phyloP scores from a whole-genome alignment of 2,329 filamentous ascomycete genomes.

The Nectriaceae sp. region DNA sequence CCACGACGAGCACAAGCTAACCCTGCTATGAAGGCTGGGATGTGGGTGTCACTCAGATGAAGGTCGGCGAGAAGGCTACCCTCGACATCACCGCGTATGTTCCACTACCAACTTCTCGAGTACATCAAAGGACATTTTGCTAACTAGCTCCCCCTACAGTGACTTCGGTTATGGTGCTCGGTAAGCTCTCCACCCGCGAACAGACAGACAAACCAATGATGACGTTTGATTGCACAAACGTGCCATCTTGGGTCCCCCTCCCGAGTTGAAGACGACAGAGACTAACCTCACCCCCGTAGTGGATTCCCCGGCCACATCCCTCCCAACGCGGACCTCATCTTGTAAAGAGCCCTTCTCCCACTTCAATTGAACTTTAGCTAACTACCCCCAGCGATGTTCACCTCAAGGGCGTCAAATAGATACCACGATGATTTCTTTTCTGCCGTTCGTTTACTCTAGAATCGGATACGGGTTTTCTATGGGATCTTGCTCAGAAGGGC shows the following conservation, averaged over 20 bases:
- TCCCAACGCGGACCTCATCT: conserved; percentile 72
- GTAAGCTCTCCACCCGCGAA: conserved; percentile 43
- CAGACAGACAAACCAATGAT: conserved; percentile 8
- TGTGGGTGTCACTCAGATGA: conserved; percentile 83
- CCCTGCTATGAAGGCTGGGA: conserved; percentile 65
- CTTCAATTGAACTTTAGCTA: conserved; percentile 4
- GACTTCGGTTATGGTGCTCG: conserved; percentile 66
- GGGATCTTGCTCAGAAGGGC: too few relatives aligned
- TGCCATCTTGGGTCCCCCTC: neutral
- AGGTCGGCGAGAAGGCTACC: conserved; percentile 84
- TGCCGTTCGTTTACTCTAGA: too few relatives aligned
- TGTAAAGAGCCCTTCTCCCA: conserved; percentile 59
- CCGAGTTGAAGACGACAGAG: neutral
- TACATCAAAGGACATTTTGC: neutral
- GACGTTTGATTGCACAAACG: conserved; percentile 49
- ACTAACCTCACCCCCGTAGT: conserved; percentile 44
- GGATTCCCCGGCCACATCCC: conserved; percentile 82
- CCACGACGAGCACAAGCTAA: neutral
- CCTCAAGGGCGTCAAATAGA: conserved; percentile 63
- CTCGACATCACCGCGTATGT: conserved; percentile 68
- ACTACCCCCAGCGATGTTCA: conserved; percentile 61
- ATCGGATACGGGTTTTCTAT: too few relatives aligned
- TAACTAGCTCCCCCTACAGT: conserved; percentile 38
- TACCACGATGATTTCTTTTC: neutral
- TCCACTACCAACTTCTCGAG: neutral